These are phyloP conservation scores for Aspergillus pseudoterreus DNA, from an alignment of 2,329 filamentous ascomycete species.

Conservation along the genomic window DNA sequence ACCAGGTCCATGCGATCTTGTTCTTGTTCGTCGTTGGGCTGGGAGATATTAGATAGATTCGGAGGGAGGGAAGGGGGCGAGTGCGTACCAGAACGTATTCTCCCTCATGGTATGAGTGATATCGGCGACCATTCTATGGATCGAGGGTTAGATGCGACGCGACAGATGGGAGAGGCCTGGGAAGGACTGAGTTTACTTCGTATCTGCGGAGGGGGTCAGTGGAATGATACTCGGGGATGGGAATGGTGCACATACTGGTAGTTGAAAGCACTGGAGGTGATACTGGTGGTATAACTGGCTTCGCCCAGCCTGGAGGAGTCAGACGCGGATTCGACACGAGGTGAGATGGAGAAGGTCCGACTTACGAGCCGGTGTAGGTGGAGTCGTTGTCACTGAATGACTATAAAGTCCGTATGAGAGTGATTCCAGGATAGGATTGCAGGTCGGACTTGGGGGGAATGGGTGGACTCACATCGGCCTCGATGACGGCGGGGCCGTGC, in stretches of 20 bases:
- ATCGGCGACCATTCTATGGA: slow-evolving; percentile 28
- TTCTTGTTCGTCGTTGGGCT: slow-evolving; percentile 34
- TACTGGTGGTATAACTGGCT: slow-evolving; percentile 27
- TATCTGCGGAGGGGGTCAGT: slow-evolving; percentile 22
- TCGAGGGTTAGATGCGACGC: background rate
- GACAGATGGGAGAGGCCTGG: background rate
- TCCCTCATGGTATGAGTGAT: slow-evolving; percentile 30
- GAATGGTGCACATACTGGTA: slow-evolving; percentile 23
- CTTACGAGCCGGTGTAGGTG: slow-evolving; percentile 25
- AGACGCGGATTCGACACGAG: background rate
- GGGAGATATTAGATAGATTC: background rate
- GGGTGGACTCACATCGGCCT: slow-evolving; percentile 23
- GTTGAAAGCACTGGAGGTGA: slow-evolving; percentile 28
- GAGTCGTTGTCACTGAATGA: slow-evolving; percentile 23
- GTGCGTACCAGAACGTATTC: slow-evolving; percentile 26
- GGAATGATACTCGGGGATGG: background rate
- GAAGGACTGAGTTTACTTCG: slow-evolving; percentile 20
- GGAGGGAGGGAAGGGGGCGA: background rate
- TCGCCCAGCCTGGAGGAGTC: slow-evolving; percentile 19
- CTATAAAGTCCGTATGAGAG: slow-evolving; percentile 9
- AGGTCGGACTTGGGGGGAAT: background rate
- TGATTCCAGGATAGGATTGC: background rate
- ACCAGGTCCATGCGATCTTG: slow-evolving; percentile 34
- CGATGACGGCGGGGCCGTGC: slow-evolving; percentile 15
- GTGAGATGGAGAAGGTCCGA: background rate